These are phyloP conservation scores for Barnettozyma sp. DNA, from an alignment of 805 yeast genomes.

Conservation along the genomic window DNA sequence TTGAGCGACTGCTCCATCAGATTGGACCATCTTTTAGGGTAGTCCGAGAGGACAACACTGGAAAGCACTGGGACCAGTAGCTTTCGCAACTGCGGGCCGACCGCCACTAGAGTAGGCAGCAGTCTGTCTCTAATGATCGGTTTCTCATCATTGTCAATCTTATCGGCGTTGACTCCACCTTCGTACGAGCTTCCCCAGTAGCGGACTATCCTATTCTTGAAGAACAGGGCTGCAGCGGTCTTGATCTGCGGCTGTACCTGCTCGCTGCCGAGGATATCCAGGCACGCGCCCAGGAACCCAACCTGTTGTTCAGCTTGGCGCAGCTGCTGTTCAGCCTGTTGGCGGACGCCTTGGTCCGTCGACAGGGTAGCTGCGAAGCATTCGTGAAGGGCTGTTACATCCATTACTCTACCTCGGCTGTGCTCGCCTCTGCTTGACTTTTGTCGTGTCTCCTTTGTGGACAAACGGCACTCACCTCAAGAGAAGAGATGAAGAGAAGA, in stretches of 20 bases:
- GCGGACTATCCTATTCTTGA: constrained; percentile 65
- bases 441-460: no score
- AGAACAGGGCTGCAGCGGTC: constrained; percentile 72
- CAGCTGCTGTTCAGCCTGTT: constrained; percentile 64
- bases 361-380: constrained; percentile 77
- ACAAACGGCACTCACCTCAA: no score
- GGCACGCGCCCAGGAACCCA: constrained; percentile 78
- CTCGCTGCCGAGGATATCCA: constrained; percentile 58
- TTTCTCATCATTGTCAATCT: constrained; percentile 64
- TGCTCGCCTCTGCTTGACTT: not conserved
- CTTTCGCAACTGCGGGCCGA: constrained; percentile 33
- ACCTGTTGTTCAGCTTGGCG: constrained; percentile 48
- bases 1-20: constrained; percentile 40
- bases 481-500: no score
- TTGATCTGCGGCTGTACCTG: constrained; percentile 47
- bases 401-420: constrained; percentile 37
- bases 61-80: constrained; percentile 47
- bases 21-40: constrained; percentile 48
- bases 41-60: constrained; percentile 44
- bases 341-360: constrained; percentile 53
- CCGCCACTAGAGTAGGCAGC: constrained; percentile 52
- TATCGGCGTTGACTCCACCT: constrained; percentile 25
- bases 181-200: constrained; percentile 44
- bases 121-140: constrained; percentile 65
- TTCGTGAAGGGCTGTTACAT: constrained; percentile 56